A percentile compares a stretch with the other conserved stretches of the same genome.
phyloP scores from a whole-genome alignment of 225 moss, liverwort and hornwort genomes.

The Neckera pumila region DNA sequence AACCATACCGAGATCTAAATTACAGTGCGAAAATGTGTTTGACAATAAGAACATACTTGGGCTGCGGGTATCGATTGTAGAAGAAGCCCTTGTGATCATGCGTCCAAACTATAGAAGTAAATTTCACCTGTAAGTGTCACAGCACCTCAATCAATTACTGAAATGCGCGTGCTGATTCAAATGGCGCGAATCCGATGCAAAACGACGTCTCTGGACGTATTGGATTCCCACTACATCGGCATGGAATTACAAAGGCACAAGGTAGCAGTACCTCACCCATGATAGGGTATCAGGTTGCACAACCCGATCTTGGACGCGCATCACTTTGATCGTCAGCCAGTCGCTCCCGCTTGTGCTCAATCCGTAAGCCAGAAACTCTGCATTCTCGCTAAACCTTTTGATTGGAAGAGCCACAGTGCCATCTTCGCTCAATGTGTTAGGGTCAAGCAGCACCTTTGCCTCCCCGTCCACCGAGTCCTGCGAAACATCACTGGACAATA shows the following conservation, averaged over 20 bases:
- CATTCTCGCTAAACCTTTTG: conserved; percentile 49
- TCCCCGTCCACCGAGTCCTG: conserved; percentile 40
- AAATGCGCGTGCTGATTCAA: neutral
- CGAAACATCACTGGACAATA: neutral
- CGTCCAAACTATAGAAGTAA: conserved; percentile 78
- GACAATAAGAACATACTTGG: conserved; percentile 36
- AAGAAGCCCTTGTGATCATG: conserved; percentile 82
- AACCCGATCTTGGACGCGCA: conserved; percentile 45
- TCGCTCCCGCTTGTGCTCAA: conserved; percentile 81
- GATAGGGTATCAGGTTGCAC: conserved; percentile 56
- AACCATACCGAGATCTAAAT: neutral
- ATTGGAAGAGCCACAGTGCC: conserved; percentile 75
- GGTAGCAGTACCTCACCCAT: conserved; percentile 57
- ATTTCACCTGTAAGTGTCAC: conserved; percentile 50
- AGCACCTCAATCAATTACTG: neutral
- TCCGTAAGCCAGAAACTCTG: conserved; percentile 64
- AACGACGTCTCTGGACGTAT: neutral
- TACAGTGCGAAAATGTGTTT: neutral
- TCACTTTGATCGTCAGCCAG: conserved; percentile 74
- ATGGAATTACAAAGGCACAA: conserved; percentile 2
- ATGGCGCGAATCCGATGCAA: neutral
- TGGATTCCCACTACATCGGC: neutral
- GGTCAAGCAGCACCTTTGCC: conserved; percentile 70
- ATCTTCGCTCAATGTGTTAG: conserved; percentile 77
- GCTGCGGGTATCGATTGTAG: conserved; percentile 82